Evolutionary conservation across 257 asterid genomes (phyloP), one percentile per base, ranked within the genome.

Genomic region (Gentiana straminea): DNA sequence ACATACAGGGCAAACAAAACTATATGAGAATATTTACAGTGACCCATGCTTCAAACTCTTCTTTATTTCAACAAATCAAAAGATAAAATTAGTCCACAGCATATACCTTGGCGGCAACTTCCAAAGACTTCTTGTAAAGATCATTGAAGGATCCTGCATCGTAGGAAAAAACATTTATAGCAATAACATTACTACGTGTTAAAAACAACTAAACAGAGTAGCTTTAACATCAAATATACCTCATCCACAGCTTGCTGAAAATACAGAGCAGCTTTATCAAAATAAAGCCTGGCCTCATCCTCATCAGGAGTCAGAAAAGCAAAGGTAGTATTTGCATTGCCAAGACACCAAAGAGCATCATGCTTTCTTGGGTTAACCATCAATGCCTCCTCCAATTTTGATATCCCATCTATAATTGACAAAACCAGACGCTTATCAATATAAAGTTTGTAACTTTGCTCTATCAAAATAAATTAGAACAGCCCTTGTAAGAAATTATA

Each of bases 381-480:
- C 70, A 90, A 67, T 44, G 96, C 94, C 82, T 84, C 94, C 80
- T 90, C 94, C 68, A 90, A 78, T 70, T 84, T 84, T 10, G 84
- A 84, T 52, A 86, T 82, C 36, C 88, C 88, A 60, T 86, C 95
- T 90, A 55, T 62, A 70, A 65, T 41, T 41, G 46, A 55, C 52
- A 65, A 41, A 41, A 5, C 46, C 5, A 41, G 9, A 4, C 7
- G 1, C 5, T 1, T 5, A 41, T 5, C 46, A 41, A 4, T 5
- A 5, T 41, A 7, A 41, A 41, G 9, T 5, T 1, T 5, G 9
- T 5, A 41, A 41, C 46, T 3, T 41, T 41, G 46, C 9, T 41
- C 9, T 10, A 41, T 41, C 9, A 7, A 24, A 41, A 5, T 10
- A 41, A 41, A 41, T 41, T 24, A 24, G 46, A 41, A 41, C 46